Conservation (phyloP, 768 basidiomycete species). For the Mycena olivaceomarginata region DNA sequence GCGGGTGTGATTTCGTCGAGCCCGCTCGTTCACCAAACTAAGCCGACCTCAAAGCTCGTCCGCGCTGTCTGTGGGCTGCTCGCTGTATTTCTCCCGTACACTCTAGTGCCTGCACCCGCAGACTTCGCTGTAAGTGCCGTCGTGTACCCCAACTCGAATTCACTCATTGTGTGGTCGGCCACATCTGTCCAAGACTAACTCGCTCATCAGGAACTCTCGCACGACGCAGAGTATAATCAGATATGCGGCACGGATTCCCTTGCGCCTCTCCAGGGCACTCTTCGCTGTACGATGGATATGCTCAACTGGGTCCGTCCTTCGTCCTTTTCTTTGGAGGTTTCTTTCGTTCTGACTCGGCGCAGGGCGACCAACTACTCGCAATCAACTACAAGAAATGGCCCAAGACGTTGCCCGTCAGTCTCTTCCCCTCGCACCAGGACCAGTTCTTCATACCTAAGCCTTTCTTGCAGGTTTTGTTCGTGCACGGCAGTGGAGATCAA, state of each 20-base stretch:
- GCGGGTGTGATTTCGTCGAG: conserved; percentile 82
- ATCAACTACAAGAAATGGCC: conserved; percentile 78
- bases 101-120: conserved; percentile 72
- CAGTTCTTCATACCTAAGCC: not conserved
- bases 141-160: not conserved
- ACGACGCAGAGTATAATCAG: conserved; percentile 69
- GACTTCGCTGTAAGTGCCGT: conserved; percentile 65
- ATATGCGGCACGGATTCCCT: conserved; percentile 78
- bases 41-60: conserved; percentile 71
- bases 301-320: conserved; percentile 66
- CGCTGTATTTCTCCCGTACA: conserved; percentile 69
- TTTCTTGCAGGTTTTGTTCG: conserved; percentile 57
- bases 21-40: conserved; percentile 79
- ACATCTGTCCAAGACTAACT: not conserved
- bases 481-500: conserved; percentile 66
- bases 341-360: not conserved
- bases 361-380: conserved; percentile 78
- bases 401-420: conserved; percentile 74
- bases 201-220: conserved; percentile 71
- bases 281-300: conserved; percentile 79
- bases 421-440: not conserved
- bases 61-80: conserved; percentile 73
- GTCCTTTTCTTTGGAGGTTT: not conserved
- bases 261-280: conserved; percentile 71
- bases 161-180: no score